A percentile compares a stretch with the other conserved stretches of the same genome.
phyloP scores from a whole-genome alignment of 805 yeast species.

The Hemisphaericaspora nanyangensis region DNA sequence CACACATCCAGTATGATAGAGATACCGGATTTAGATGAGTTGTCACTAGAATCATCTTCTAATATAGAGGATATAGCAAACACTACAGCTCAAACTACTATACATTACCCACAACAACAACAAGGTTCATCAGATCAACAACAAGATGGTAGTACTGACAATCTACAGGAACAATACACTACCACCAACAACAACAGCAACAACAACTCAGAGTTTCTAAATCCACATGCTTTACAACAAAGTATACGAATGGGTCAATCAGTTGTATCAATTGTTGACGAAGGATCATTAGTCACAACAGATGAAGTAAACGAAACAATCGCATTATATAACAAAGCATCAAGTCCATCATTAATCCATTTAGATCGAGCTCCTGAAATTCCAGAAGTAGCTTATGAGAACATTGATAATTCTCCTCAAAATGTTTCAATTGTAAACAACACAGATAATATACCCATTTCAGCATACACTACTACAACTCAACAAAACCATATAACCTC shows the following conservation, averaged over 20 bases:
- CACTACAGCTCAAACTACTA: not conserved
- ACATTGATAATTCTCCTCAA: not conserved
- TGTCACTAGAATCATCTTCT: slow-evolving; percentile 1
- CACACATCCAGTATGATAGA: no score
- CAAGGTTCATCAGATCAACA: not conserved
- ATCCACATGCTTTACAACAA: no score
- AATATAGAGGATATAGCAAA: not conserved
- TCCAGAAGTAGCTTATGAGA: not conserved
- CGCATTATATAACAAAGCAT: not conserved
- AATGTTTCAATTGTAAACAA: not conserved
- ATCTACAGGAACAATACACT: slow-evolving; percentile 2
- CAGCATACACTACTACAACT: no score
- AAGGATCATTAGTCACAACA: not conserved
- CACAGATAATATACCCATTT: not conserved
- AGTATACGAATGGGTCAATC: not conserved
- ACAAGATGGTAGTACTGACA: no score
- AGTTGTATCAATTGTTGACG: not conserved
- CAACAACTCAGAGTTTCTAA: no score
- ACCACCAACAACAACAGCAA: not conserved
- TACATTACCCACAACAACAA: not conserved
- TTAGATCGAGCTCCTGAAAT: slow-evolving; percentile 6
- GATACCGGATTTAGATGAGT: slow-evolving; percentile 39
- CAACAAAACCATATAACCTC: not conserved
- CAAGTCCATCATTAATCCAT: not conserved
- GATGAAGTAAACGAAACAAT: not conserved